Percentiles rank a stretch among this genome's conserved stretches.
Evolutionary conservation across 768 basidiomycete species (phyloP).

Genomic region (Tricholoma sp.): DNA sequence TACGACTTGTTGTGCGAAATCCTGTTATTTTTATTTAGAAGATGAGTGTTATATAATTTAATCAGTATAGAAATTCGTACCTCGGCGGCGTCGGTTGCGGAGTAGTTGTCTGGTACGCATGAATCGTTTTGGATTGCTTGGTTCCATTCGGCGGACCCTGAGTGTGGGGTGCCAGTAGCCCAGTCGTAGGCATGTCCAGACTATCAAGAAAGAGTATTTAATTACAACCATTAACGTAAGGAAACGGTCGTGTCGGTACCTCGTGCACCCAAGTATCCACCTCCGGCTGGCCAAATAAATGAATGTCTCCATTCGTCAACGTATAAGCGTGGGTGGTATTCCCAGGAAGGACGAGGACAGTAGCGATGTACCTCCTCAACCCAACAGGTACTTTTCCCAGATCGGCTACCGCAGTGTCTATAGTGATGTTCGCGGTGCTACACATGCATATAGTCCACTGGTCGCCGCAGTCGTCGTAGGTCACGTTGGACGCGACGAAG

Average conservation of each 20-base stretch:
- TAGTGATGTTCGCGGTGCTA: slow-evolving; percentile 20
- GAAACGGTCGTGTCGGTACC: too few relatives aligned
- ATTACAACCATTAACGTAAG: too few relatives aligned
- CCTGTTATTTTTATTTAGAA: too few relatives aligned
- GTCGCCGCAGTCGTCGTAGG: slow-evolving; percentile 23
- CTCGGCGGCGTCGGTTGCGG: slow-evolving; percentile 21
- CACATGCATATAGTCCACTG: slow-evolving; percentile 25
- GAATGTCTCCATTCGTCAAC: slow-evolving; percentile 26
- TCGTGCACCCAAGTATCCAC: slow-evolving; percentile 28
- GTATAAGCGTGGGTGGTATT: slow-evolving; percentile 23
- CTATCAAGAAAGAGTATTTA: slow-evolving; percentile 8
- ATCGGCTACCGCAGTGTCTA: slow-evolving; percentile 21
- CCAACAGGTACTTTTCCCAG: slow-evolving; percentile 27
- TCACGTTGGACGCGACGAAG: slow-evolving; percentile 21
- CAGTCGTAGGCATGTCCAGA: slow-evolving; percentile 28
- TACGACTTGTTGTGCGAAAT: slow-evolving; percentile 27
- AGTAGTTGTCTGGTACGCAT: slow-evolving; percentile 27
- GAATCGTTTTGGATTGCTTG: slow-evolving; percentile 19
- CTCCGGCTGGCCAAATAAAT: slow-evolving; percentile 23
- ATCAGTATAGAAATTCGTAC: slow-evolving; percentile 17
- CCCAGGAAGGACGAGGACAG: slow-evolving; percentile 17
- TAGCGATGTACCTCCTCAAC: slow-evolving; percentile 23
- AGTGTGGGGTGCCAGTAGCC: slow-evolving; percentile 14
- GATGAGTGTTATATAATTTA: too few relatives aligned
- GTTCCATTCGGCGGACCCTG: slow-evolving; percentile 17